Evolutionary conservation across 2,329 filamentous ascomycete genomes (phyloP), one percentile per base, ranked within the genome.

Genomic region (Cordyceps pruinosa): DNA sequence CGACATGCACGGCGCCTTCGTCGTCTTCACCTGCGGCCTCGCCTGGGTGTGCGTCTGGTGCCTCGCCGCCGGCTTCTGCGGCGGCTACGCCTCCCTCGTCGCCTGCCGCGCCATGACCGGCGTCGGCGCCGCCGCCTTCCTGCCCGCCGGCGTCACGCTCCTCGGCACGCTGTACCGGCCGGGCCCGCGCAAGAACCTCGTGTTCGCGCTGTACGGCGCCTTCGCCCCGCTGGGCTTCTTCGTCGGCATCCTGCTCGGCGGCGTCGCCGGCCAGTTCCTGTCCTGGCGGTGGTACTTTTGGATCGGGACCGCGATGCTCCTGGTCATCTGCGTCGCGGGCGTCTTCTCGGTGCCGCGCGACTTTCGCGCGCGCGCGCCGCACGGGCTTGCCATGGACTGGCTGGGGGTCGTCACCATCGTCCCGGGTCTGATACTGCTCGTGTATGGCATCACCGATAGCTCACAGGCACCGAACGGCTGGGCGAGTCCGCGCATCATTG

Each of bases 261-360:
- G 85, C 1, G 55, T 88, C 1, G 73, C 80, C 3, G 80, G 79
- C 0, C 83, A 88, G 59, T 81, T 78, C 57, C 69, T 81, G 1
- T 72, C 68, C 0, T 89, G 85, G 84, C 68, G 78, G 4, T 87
- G 83, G 81, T 89, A 85, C 66, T 89, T 88, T 66, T 89, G 79
- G 72, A 78, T 88, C 53, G 85, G 85, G 1, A 63, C 65, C 56
- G 70, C 73, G 21, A 61, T 73, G 41, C 60, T 62, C 41, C 59
- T 58, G 1, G 64, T 66, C 54, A 62, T 62, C 37, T 87, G 88
- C 46, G 8, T 25, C 12, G 46, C 46, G 1, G 46, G 19, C 30
- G 19, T 25, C 6, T 23, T 21, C 17, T 34, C 30, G 1, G 19
- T 48, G 5, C 46, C 46, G 19, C 46, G 46, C 3, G 46, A 48